Evolutionary conservation across 192 early-diverging fungal species (phyloP).

Genomic region (Helicostylum pulchrum): DNA sequence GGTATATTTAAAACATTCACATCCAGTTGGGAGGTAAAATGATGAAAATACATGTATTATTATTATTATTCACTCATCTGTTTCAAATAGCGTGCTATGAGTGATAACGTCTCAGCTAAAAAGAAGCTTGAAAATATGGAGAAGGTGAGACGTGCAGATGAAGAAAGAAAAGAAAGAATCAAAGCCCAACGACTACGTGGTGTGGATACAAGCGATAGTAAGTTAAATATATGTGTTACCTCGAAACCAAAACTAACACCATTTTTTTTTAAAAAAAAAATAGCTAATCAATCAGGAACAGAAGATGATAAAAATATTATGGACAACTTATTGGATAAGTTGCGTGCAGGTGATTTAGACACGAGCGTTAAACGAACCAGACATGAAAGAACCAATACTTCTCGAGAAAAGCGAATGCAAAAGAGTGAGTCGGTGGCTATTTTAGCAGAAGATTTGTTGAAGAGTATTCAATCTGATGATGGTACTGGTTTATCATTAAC

Average conservation of each 20-base stretch:
- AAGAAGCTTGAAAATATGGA: slow-evolving; percentile 49
- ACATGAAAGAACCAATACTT: slow-evolving; percentile 7
- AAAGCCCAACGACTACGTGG: slow-evolving; percentile 29
- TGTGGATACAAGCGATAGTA: slow-evolving; percentile 40
- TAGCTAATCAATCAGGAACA: slow-evolving; percentile 27
- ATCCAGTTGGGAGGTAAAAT: slow-evolving; percentile 65
- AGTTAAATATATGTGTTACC: slow-evolving; percentile 10
- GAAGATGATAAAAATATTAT: slow-evolving; percentile 72
- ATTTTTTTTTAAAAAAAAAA: no score
- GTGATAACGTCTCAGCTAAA: slow-evolving; percentile 40
- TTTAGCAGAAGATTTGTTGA: slow-evolving; percentile 42
- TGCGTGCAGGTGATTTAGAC: slow-evolving; percentile 68
- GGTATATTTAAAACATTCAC: slow-evolving; percentile 81
- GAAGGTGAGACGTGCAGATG: slow-evolving; percentile 25
- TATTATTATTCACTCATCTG: neutral
- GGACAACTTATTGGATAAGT: slow-evolving; percentile 71
- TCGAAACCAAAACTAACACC: neutral
- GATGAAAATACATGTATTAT: neutral
- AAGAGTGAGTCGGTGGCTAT: slow-evolving; percentile 34
- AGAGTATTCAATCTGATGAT: slow-evolving; percentile 43
- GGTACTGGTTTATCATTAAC: slow-evolving; percentile 3
- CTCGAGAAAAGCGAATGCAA: slow-evolving; percentile 19
- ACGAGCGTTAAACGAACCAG: slow-evolving; percentile 29
- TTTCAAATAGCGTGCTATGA: slow-evolving; percentile 46
- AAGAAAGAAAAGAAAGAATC: slow-evolving; percentile 32